A percentile compares a stretch with the other conserved stretches of the same genome.
Evolutionary conservation across 352 stramenopile species (phyloP).

Genomic region (Globisporangium emineosum): DNA sequence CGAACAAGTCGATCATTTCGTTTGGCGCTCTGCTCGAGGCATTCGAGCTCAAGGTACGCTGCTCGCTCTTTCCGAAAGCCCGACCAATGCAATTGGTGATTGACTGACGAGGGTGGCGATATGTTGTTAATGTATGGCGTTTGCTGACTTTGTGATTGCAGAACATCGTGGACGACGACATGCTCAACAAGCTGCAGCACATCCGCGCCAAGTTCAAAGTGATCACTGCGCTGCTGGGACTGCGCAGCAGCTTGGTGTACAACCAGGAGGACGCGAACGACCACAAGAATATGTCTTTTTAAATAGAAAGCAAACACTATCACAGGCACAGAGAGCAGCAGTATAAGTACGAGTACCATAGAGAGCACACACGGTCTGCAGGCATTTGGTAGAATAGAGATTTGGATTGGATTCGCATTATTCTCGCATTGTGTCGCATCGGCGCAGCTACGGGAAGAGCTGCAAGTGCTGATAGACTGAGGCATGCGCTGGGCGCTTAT

Average conservation of each 20-base stretch:
- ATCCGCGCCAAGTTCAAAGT: constrained; percentile 86
- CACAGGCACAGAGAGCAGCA: constrained; percentile 3
- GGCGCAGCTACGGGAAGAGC: too few species aligned
- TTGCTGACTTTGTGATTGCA: constrained; percentile 13
- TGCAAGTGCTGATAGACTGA: too few species aligned
- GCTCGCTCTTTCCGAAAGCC: neutral
- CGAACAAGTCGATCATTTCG: constrained; percentile 53
- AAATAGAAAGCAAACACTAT: neutral
- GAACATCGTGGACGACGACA: constrained; percentile 81
- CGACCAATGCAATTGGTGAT: neutral
- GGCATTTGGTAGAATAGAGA: too few species aligned
- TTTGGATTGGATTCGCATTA: too few species aligned
- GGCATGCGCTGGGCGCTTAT: too few species aligned
- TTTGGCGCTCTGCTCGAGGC: constrained; percentile 49
- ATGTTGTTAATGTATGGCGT: neutral
- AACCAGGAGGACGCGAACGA: constrained; percentile 60
- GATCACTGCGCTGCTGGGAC: constrained; percentile 54
- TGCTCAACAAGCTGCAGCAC: constrained; percentile 60
- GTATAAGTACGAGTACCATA: neutral
- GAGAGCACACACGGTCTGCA: neutral
- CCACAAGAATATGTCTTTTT: constrained; percentile 88
- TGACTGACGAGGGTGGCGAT: neutral
- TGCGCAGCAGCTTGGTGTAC: constrained; percentile 61
- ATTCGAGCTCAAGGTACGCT: constrained; percentile 64
- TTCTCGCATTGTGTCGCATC: too few species aligned